Evolutionary conservation across 2,329 filamentous ascomycete genomes (phyloP).

Genomic region (Fonsecaea erecta): DNA sequence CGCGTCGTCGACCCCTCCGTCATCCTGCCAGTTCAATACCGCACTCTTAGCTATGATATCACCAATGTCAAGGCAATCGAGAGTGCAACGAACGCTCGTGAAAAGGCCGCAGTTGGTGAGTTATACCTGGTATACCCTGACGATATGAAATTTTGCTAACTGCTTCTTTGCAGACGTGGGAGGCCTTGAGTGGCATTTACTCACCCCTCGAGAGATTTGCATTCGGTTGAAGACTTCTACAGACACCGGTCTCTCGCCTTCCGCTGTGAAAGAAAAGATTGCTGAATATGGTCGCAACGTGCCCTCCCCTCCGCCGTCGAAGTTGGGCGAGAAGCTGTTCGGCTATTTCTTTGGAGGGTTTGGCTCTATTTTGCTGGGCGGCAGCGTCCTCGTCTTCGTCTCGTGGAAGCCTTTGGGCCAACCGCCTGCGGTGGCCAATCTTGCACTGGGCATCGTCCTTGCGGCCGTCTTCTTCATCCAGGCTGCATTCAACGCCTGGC

Average conservation of each 20-base stretch:
- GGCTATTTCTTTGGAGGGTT: slow-evolving; percentile 81
- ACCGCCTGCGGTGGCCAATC: slow-evolving; percentile 72
- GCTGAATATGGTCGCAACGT: slow-evolving; percentile 69
- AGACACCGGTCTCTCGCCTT: slow-evolving; percentile 62
- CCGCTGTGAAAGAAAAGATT: slow-evolving; percentile 61
- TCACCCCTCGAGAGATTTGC: slow-evolving; percentile 63
- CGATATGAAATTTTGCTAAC: slow-evolving; percentile 4
- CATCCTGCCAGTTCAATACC: slow-evolving; percentile 42
- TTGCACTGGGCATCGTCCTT: slow-evolving; percentile 74
- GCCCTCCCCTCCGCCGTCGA: slow-evolving; percentile 68
- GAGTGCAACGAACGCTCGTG: slow-evolving; percentile 47
- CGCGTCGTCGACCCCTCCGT: slow-evolving; percentile 38
- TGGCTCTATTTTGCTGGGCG: slow-evolving; percentile 70
- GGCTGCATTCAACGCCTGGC: slow-evolving; percentile 71
- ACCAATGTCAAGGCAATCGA: slow-evolving; percentile 57
- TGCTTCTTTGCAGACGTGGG: slow-evolving; percentile 57
- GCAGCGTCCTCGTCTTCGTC: slow-evolving; percentile 73
- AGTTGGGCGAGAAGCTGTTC: slow-evolving; percentile 61
- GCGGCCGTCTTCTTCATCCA: slow-evolving; percentile 71
- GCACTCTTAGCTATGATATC: slow-evolving; percentile 55
- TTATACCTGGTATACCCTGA: neutral
- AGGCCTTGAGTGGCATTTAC: slow-evolving; percentile 70
- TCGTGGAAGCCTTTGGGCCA: slow-evolving; percentile 76
- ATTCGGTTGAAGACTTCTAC: slow-evolving; percentile 63
- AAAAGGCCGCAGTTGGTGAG: slow-evolving; percentile 27